These are phyloP conservation scores for Zelopaecilomyces penicillatus DNA, from an alignment of 2,329 filamentous ascomycete genomes.

Conservation along the genomic window DNA sequence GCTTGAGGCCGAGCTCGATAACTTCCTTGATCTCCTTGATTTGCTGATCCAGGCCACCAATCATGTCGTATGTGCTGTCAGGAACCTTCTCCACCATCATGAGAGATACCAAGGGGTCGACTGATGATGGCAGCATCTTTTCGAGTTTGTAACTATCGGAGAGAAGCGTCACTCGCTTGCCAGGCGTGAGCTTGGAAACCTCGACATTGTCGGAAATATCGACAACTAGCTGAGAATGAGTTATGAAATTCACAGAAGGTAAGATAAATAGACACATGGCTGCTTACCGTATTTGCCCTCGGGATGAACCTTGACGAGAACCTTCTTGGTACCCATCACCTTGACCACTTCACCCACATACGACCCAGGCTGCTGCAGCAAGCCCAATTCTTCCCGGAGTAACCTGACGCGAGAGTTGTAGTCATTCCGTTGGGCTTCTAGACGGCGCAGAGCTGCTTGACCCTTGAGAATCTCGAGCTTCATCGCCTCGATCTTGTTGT, in stretches of 20 bases:
- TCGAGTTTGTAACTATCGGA: constrained; percentile 98
- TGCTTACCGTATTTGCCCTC: constrained; percentile 96
- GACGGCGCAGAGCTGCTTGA: constrained; percentile 84
- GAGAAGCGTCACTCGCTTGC: constrained; percentile 92
- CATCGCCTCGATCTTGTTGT: constrained; percentile 99
- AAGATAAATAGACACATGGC: not conserved
- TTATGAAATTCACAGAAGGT: constrained; percentile 1
- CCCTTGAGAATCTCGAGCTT: constrained; percentile 99
- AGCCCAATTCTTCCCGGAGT: constrained; percentile 86
- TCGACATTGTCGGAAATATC: constrained; percentile 93
- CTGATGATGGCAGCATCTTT: constrained; percentile 95
- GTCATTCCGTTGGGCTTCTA: constrained; percentile 97
- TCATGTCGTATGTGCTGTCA: constrained; percentile 99
- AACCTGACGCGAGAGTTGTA: constrained; percentile 97
- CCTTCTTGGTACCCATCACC: constrained; percentile 99
- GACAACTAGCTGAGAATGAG: constrained; percentile 55
- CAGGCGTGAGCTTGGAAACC: constrained; percentile 88
- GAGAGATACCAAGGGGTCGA: constrained; percentile 94
- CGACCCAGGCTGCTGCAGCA: constrained; percentile 93
- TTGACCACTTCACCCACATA: constrained; percentile 99
- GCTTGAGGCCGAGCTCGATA: constrained; percentile 95
- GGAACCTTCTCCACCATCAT: constrained; percentile 99
- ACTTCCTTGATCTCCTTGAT: constrained; percentile 99
- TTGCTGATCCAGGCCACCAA: constrained; percentile 95
- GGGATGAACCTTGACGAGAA: constrained; percentile 96